Base-by-base conservation (phyloP, 192 early-diverging fungal genomes). In the Backusella circina region DNA sequence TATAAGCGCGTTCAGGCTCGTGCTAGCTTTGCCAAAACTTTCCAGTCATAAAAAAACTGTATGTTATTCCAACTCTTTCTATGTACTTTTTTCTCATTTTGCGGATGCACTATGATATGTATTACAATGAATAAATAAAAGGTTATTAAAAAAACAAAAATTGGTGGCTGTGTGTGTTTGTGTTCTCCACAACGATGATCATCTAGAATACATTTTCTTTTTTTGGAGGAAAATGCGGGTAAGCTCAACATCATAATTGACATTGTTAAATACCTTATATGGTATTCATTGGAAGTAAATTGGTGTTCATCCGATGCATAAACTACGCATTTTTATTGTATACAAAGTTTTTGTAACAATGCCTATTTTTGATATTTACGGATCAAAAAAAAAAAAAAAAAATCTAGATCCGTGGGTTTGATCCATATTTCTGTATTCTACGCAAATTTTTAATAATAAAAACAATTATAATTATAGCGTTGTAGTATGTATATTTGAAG, bases 1-100 rank as follows among this genome's bases (percentile, higher is more conserved):
- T 75, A 67, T 65, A 26, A 67, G 28, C 64, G 65, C 1, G 36
- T 75, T 0, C 33, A 75, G 15, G 66, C 74, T 30, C 64, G 74
- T 28, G 21, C 33, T 31, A 75, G 74, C 36, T 75, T 67, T 31
- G n/a, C 69, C 28, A 71, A 61, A 10, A 61, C 54, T 13, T 61
- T 61, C 23, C 54, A 61, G 9, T 61, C 54, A 4, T 61, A 61
- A 61, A 61, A n/a, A n/a, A n/a, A n/a, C n/a, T n/a, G n/a, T n/a
- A n/a, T n/a, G n/a, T n/a, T n/a, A n/a, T n/a, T n/a, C n/a, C n/a
- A n/a, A n/a, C n/a, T n/a, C n/a, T n/a, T n/a, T 44, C 3, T 44
- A 2, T 44, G 12, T 44, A 15, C 15, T 44, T 44, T 12, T 44
- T 1, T 12, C 5, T 5, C 2, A 2, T 35, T 5, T 2, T 5